Evolutionary conservation across 441 rosid species (phyloP), one percentile per base, ranked within the genome.

Genomic region (Erysimum pusillum): DNA sequence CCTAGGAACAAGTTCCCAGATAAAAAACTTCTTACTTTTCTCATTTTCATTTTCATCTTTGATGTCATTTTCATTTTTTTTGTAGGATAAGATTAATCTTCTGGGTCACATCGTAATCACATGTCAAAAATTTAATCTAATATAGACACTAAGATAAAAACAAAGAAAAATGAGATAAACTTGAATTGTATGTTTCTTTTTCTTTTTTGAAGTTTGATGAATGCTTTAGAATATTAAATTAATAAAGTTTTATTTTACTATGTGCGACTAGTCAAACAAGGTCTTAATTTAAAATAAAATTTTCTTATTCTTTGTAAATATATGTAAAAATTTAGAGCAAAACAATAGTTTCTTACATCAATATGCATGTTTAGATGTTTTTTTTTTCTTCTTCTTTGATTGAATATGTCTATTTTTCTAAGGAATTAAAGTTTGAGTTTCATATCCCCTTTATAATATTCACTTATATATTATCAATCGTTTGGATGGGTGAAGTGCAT

Each of bases 61-160:
- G 51, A n/a, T 2, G 69, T 61, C 69, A 15, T 15, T 72, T 61
- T 62, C 51, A 49, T 36, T n/a, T 25, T 36, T 11, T 61, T 56
- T 25, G n/a, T 61, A 28, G 2, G 48, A 71, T 71, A 61, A 48
- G 31, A 41, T 54, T 53, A 54, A 14, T 36, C 8, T 48, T 48
- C 10, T 49, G 28, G 76, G 60, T 10, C 51, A 71, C 32, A 25
- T 48, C 7, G 10, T 38, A 35, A 22, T 71, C 9, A 10, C 7
- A 60, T 22, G 35, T 58, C n/a, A 13, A 42, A 10, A 13, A 14
- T 20, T 44, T 53, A 54, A 25, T 41, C 48, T 5, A 44, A 11
- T 31, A 15, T 32, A 4, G 11, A 65, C 4, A 64, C 8, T 6
- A 42, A 34, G 63, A 52, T 15, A n/a, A 53, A 25, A 12, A 34